phyloP scores from a whole-genome alignment of 2,329 filamentous ascomycete genomes.

The Scorias spongiosa region DNA sequence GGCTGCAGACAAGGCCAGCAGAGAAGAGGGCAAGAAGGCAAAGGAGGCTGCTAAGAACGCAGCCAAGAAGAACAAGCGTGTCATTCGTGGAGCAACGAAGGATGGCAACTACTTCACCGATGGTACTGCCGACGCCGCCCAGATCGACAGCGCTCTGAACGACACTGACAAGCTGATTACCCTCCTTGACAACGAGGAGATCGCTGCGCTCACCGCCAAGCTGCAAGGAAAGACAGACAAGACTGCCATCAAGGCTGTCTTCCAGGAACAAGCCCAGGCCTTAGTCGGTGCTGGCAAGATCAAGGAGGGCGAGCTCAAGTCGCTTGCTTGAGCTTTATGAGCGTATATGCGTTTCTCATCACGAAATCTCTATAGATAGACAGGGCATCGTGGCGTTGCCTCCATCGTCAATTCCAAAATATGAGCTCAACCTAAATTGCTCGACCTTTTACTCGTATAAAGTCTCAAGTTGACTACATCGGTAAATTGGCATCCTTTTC shows the following conservation, averaged over 20 bases:
- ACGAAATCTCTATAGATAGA: too few relatives aligned
- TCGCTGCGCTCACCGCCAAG: slow-evolving; percentile 67
- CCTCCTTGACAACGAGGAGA: slow-evolving; percentile 83
- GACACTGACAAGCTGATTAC: slow-evolving; percentile 77
- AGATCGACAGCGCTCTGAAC: slow-evolving; percentile 68
- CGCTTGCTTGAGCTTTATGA: slow-evolving; percentile 14
- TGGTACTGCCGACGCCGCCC: slow-evolving; percentile 54
- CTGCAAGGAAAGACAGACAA: slow-evolving; percentile 64
- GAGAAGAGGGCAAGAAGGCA: slow-evolving; percentile 78
- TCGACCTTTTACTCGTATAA: too few relatives aligned
- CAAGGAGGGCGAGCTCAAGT: slow-evolving; percentile 69
- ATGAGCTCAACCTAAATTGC: too few relatives aligned
- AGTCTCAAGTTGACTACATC: too few relatives aligned
- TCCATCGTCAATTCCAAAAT: too few relatives aligned
- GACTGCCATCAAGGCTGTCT: slow-evolving; percentile 73
- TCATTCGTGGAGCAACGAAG: slow-evolving; percentile 85
- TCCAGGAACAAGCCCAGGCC: slow-evolving; percentile 60
- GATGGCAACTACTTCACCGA: slow-evolving; percentile 84
- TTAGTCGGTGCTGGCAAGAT: slow-evolving; percentile 72
- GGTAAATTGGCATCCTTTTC: too few relatives aligned
- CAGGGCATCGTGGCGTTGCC: too few relatives aligned
- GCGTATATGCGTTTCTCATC: background rate
- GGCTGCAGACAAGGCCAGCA: slow-evolving; percentile 68
- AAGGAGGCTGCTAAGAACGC: slow-evolving; percentile 99
- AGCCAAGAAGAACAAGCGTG: slow-evolving; percentile 99